Conservation (phyloP, 306 rosid genomes). For the Glycine tomentella region DNA sequence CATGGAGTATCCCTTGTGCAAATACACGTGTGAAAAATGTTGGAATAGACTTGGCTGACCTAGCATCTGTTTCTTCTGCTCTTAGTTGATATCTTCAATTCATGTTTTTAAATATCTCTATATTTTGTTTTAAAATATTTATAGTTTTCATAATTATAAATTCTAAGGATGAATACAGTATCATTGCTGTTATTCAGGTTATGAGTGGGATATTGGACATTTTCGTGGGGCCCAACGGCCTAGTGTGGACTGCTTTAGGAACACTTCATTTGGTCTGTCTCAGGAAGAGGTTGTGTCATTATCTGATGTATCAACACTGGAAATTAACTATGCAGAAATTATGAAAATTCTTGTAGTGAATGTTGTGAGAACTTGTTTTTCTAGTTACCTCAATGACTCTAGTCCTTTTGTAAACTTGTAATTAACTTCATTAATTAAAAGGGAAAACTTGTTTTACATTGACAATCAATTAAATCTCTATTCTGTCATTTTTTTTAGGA, state of each 20-base stretch:
- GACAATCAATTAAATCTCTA: too few species aligned
- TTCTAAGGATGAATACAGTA: constrained; percentile 48
- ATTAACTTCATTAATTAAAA: too few species aligned
- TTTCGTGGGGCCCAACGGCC: constrained; percentile 82
- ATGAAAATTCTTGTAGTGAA: too few species aligned
- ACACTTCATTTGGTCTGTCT: constrained; percentile 84
- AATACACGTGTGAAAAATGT: not conserved
- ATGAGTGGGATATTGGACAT: constrained; percentile 98
- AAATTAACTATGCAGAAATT: too few species aligned
- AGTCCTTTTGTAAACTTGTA: too few species aligned
- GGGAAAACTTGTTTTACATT: not conserved
- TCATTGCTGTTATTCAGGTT: constrained; percentile 67
- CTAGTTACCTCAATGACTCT: too few species aligned
- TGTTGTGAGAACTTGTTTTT: too few species aligned
- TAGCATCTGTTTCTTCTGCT: not conserved
- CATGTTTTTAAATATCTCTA: constrained; percentile 9
- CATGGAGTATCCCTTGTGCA: not conserved
- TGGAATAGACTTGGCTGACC: constrained; percentile 2
- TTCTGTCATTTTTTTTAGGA: too few species aligned
- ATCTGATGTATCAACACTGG: constrained; percentile 20
- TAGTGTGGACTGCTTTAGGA: constrained; percentile 90
- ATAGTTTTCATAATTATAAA: constrained; percentile 32
- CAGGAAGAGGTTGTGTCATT: constrained; percentile 70
- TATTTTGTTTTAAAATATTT: constrained; percentile 14
- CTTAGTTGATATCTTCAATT: constrained; percentile 20